Evolutionary conservation across 176 grass and related monocot species (phyloP).

Genomic region (Triticum timopheevii): DNA sequence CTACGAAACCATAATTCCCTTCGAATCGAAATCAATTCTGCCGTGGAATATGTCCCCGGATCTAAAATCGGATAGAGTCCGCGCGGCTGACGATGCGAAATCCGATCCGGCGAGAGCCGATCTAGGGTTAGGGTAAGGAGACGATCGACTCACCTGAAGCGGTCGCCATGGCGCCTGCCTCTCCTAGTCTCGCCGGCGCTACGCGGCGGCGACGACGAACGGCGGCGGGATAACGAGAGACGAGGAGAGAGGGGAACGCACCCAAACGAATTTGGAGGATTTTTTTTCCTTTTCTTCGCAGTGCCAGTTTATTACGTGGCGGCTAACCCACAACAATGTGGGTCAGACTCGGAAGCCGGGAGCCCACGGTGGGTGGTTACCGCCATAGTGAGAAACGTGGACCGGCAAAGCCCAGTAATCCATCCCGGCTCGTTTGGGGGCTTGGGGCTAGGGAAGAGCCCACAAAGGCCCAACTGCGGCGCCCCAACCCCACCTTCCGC

Average conservation of each 20-base stretch:
- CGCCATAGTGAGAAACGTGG: not conserved
- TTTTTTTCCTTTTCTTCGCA: not conserved
- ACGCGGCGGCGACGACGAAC: not conserved
- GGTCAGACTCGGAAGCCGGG: not conserved
- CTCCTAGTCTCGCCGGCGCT: not conserved
- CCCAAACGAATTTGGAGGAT: not conserved
- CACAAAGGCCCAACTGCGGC: not conserved
- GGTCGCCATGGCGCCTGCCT: slow-evolving; percentile 44
- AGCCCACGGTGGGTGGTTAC: not conserved
- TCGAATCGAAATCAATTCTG: not conserved
- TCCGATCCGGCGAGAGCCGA: not conserved
- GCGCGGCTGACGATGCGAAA: not conserved
- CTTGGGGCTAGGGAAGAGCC: not conserved
- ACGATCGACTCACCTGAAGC: slow-evolving; percentile 44
- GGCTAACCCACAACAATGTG: not conserved
- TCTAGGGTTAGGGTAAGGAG: slow-evolving; percentile 1
- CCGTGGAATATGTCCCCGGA: not conserved
- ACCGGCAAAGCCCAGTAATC: not conserved
- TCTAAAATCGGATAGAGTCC: slow-evolving; percentile 18
- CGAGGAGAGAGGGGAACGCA: not conserved
- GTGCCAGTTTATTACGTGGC: not conserved
- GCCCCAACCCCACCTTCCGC: slow-evolving; percentile 11
- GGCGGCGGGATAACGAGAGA: not conserved
- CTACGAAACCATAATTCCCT: not conserved
- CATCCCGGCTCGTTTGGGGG: not conserved